Evolutionary conservation across 2,329 filamentous ascomycete genomes (phyloP), one percentile per base, ranked within the genome.

Genomic region (Apiospora hydei): DNA sequence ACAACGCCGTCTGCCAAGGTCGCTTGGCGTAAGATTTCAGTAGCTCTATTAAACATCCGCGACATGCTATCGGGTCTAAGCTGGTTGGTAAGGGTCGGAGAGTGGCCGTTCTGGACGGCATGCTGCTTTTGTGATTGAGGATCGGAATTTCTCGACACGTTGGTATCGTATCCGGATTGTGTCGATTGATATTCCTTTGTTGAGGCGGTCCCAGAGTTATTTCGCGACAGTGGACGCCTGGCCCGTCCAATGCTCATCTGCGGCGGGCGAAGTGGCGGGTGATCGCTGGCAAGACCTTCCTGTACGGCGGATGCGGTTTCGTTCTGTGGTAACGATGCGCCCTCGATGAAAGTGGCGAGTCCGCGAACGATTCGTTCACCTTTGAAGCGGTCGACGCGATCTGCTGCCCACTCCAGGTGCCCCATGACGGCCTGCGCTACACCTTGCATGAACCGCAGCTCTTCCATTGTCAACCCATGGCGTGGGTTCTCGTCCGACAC

Each of bases 401-500:
- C 85, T 74, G 85, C 84, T 64, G 83, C 88, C 83, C 84, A 87
- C 80, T 90, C 89, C 11, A 93, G 79, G 72, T 92, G 90, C 49
- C 90, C 86, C 82, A 90, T 89, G 5, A 90, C 84, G 4, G 89
- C 87, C 24, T 82, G 81, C 0, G 86, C 83, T 80, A 92, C 84
- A 53, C 89, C 89, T 61, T 86, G 84, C 78, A 93, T 81, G 68
- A 89, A 90, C 30, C 84, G 82, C 1, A 87, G 73, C 69, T 90
- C 86, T 11, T 83, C 83, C 0, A 82, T 76, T 14, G 81, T 81
- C 24, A 92, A 76, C 0, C 86, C 87, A 57, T 86, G 76, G 18
- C 88, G 86, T 0, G 88, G 85, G n/a, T 84, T 83, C 61, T 88
- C 85, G 74, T 92, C 90, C 3, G 90, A 81, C 2, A 92, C 85